Evolutionary conservation across 495 filamentous ascomycete genomes (phyloP).

Genomic region (Aspergillus asperescens): DNA sequence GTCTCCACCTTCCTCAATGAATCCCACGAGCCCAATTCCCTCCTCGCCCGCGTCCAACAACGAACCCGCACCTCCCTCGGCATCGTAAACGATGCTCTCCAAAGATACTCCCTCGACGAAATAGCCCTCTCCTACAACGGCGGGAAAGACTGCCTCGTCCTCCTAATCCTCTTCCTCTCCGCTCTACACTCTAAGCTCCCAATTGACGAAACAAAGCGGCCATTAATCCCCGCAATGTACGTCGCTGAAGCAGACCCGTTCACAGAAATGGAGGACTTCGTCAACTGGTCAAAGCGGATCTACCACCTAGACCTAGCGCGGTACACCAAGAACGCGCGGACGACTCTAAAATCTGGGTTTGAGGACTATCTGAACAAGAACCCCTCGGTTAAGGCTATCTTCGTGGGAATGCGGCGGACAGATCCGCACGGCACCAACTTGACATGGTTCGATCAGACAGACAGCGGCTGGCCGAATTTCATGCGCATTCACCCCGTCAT

Average conservation of each 20-base stretch:
- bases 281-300: slow-evolving; percentile 50
- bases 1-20: slow-evolving; percentile 65
- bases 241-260: slow-evolving; percentile 79
- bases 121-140: slow-evolving; percentile 94
- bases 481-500: slow-evolving; percentile 93
- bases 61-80: slow-evolving; percentile 66
- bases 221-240: slow-evolving; percentile 73
- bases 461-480: slow-evolving; percentile 85
- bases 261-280: slow-evolving; percentile 77
- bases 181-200: slow-evolving; percentile 44
- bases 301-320: slow-evolving; percentile 76
- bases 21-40: slow-evolving; percentile 48
- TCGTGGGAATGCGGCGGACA: slow-evolving; percentile 86
- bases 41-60: slow-evolving; percentile 59
- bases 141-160: slow-evolving; percentile 94
- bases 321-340: slow-evolving; percentile 54
- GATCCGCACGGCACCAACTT: slow-evolving; percentile 82
- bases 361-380: slow-evolving; percentile 63
- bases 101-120: slow-evolving; percentile 65
- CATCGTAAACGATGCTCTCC: slow-evolving; percentile 67
- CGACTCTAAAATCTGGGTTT: slow-evolving; percentile 61
- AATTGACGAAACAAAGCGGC: slow-evolving; percentile 11
- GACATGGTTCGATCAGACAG: slow-evolving; percentile 77
- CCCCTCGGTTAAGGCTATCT: slow-evolving; percentile 66
- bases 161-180: slow-evolving; percentile 82